phyloP scores from a whole-genome alignment of 108 stramenopile species.

The Parietichytrium sp. region DNA sequence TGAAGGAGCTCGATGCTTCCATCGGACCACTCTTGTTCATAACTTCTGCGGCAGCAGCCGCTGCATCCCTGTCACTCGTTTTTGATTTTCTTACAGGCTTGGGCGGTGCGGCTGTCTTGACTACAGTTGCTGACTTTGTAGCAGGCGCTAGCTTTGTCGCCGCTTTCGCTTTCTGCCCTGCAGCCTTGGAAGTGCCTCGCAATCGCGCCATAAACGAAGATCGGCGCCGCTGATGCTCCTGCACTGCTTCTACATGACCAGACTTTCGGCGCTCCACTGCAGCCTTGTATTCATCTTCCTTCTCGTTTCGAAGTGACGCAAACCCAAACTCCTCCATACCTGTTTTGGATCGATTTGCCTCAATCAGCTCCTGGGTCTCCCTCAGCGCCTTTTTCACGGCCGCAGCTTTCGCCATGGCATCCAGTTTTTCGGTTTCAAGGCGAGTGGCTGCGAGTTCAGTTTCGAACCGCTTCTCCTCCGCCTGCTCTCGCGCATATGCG shows the following conservation, averaged over 20 bases:
- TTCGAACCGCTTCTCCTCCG: constrained; percentile 25
- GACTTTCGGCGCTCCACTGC: neutral
- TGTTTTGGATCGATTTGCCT: neutral
- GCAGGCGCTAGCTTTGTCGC: neutral
- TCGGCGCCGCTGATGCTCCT: neutral
- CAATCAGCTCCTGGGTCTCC: neutral
- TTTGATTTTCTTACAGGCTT: neutral
- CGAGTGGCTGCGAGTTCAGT: constrained; percentile 1
- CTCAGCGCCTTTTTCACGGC: neutral
- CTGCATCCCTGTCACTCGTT: neutral
- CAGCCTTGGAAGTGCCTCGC: too few relatives aligned
- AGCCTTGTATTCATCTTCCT: neutral
- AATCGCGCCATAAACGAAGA: neutral
- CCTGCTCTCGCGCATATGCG: neutral
- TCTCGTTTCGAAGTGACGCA: neutral
- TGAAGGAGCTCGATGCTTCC: neutral
- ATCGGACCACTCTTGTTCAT: too few relatives aligned
- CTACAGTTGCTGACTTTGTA: neutral
- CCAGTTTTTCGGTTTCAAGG: neutral
- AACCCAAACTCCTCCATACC: constrained; percentile 20
- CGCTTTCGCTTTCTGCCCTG: too few relatives aligned
- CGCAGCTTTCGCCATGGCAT: constrained; percentile 5
- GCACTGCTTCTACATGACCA: neutral
- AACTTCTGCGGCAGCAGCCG: neutral
- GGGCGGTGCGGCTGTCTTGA: neutral